Base-by-base conservation (phyloP, 2,329 filamentous ascomycete genomes). In the Myriosclerotinia duriaeana region DNA sequence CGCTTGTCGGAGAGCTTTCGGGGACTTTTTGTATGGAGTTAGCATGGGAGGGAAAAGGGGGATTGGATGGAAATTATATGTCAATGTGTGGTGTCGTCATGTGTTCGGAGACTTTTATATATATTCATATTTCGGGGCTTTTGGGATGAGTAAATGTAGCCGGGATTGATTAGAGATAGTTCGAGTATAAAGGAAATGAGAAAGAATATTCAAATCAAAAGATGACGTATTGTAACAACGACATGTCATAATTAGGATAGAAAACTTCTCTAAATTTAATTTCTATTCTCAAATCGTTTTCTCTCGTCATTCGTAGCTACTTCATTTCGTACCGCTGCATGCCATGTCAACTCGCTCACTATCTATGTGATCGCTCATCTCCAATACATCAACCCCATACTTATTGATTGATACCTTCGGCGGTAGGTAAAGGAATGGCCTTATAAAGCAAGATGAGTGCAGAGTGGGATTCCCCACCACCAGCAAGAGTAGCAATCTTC, bases 401-500 rank as follows among this genome's bases (percentile, higher is more conserved):
- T 22, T 70, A 74, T 50, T 72, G 65, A 36, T 60, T 66, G 26
- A 70, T 46, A 22, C 75, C 86, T 40, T 87, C 85, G 8, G 85
- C 80, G 9, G 80, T 80, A 11, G 89, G 88, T 68, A 93, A 80
- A 38, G 88, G 84, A 67, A 93, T 88, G 9, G 91, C 89, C 71
- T 85, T 85, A 80, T 95, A 95, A 36, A 95, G 83, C 53, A 93
- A 80, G 69, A 95, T 92, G 58, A 95, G 83, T 38, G 91, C 91
- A 61, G 90, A 93, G 78, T 95, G 91, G 64, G 88, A 90, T 79
- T 95, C 91, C 71, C 93, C 94, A 75, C 96, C 95, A 67, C 95
- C 96, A 61, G 93, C 86, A 62, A 99, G 84, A 4, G 89, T 90
- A 76, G 94, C 91, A 71, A 99, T 96, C 82, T 96, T 95, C 74